Conservation (phyloP, 23 red algal species). For the Agarophyton chilense region DNA sequence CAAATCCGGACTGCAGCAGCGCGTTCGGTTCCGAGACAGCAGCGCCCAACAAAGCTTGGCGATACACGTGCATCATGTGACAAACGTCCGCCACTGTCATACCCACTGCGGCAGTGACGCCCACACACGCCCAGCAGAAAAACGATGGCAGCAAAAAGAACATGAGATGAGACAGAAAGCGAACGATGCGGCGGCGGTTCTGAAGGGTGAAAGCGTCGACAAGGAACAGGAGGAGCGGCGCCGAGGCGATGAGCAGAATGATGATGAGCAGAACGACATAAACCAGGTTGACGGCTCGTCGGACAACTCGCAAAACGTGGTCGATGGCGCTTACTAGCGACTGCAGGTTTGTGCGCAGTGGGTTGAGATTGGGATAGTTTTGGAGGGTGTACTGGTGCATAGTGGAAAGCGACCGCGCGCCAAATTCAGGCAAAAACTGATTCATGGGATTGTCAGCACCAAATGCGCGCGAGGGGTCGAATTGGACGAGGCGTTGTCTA, state of each 20-base stretch:
- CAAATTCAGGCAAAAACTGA: constrained; percentile 10
- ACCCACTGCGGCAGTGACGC: constrained; percentile 50
- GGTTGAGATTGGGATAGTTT: constrained; percentile 43
- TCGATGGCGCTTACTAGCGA: constrained; percentile 14
- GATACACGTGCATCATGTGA: constrained; percentile 51
- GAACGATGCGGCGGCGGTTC: neutral
- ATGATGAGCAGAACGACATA: constrained; percentile 37
- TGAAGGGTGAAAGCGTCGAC: constrained; percentile 24
- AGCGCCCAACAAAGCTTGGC: constrained; percentile 18
- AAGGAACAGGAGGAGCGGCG: constrained; percentile 33
- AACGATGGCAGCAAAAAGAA: constrained; percentile 43
- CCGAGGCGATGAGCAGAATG: constrained; percentile 36
- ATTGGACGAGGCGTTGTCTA: constrained; percentile 10
- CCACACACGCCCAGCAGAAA: constrained; percentile 54
- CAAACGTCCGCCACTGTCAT: constrained; percentile 40
- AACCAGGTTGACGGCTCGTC: constrained; percentile 30
- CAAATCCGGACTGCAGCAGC: constrained; percentile 27
- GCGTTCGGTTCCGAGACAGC: constrained; percentile 6
- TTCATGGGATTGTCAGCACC: neutral
- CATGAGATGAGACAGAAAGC: constrained; percentile 20
- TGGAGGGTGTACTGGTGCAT: constrained; percentile 33
- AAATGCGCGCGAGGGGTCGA: constrained; percentile 5
- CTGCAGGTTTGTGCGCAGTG: constrained; percentile 8
- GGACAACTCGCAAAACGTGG: constrained; percentile 28
- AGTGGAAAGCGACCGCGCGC: neutral